Evolutionary conservation across 2,329 filamentous ascomycete species (phyloP).

Genomic region (Sphaerulina musiva): DNA sequence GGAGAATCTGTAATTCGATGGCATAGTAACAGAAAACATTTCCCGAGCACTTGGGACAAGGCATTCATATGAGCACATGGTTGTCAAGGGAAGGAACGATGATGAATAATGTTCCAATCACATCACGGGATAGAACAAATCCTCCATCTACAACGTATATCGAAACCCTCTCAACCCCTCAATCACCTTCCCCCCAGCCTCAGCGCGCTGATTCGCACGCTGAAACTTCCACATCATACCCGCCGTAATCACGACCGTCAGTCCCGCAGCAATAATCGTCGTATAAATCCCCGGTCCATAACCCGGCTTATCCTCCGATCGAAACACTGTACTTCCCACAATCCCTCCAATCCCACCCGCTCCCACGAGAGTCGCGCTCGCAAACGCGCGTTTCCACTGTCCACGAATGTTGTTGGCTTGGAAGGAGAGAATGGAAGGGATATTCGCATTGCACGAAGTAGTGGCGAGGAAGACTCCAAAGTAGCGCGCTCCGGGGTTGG

Average conservation of each 20-base stretch:
- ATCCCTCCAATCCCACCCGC: constrained; percentile 75
- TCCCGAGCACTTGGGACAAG: too few relatives aligned
- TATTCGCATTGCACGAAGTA: constrained; percentile 43
- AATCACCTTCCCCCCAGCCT: constrained; percentile 32
- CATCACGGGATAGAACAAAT: background rate
- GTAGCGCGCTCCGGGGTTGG: constrained; percentile 28
- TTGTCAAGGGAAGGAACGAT: too few relatives aligned
- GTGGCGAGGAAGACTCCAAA: constrained; percentile 36
- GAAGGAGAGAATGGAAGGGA: constrained; percentile 68
- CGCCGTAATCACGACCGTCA: constrained; percentile 29
- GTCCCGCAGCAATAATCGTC: constrained; percentile 26
- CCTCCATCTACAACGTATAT: constrained; percentile 29
- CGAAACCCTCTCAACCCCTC: constrained; percentile 33
- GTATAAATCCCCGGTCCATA: constrained; percentile 33
- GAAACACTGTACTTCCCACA: constrained; percentile 32
- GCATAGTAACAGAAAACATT: too few relatives aligned
- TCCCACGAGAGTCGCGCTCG: constrained; percentile 60
- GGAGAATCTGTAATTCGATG: too few relatives aligned
- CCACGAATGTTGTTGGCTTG: constrained; percentile 84
- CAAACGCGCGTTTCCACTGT: constrained; percentile 71
- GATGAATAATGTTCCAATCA: too few relatives aligned
- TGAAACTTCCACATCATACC: constrained; percentile 31
- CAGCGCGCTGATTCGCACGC: constrained; percentile 33
- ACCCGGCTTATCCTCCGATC: constrained; percentile 30
- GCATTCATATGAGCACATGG: too few relatives aligned